phyloP scores from a whole-genome alignment of 2,329 filamentous ascomycete genomes.

The Calonectria hongkongensis region DNA sequence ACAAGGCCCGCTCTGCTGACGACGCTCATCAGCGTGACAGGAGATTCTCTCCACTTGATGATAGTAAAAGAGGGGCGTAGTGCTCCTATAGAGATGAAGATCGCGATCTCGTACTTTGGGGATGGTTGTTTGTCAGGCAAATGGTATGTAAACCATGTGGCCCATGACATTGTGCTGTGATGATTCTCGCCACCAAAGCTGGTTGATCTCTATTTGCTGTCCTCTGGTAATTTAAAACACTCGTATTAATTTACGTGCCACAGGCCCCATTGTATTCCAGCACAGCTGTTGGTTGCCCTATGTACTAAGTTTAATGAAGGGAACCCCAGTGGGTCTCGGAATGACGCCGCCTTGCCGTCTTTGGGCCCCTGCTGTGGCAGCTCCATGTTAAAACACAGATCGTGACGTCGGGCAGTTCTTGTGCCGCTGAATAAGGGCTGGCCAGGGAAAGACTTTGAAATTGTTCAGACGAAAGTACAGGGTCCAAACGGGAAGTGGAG shows the following conservation, averaged over 20 bases:
- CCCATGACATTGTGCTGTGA: not conserved
- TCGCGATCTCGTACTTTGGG: not conserved
- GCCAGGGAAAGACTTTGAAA: not conserved
- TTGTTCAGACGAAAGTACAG: conserved; percentile 6
- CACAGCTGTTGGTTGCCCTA: conserved; percentile 9
- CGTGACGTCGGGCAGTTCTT: not conserved
- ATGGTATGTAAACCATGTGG: not conserved
- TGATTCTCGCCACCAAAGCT: conserved; percentile 6
- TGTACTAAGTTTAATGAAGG: conserved; percentile 23
- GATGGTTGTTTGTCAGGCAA: not conserved
- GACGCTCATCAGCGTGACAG: not conserved
- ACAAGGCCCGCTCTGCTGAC: not conserved
- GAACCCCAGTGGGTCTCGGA: conserved; percentile 10
- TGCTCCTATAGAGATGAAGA: not conserved
- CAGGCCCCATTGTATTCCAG: conserved; percentile 4
- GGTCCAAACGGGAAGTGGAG: not conserved
- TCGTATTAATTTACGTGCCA: conserved; percentile 14
- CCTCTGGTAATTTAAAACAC: conserved; percentile 15
- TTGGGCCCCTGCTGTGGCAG: not conserved
- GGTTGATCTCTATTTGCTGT: not conserved
- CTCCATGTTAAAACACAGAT: conserved; percentile 5
- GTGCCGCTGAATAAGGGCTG: not conserved
- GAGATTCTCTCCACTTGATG: not conserved
- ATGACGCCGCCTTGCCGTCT: not conserved
- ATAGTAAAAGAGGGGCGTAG: not conserved